Percentiles rank a stretch among this genome's conserved stretches.
phyloP scores from a whole-genome alignment of 371 early-diverging fungal species.

The Dipsacomyces acuminosporus region DNA sequence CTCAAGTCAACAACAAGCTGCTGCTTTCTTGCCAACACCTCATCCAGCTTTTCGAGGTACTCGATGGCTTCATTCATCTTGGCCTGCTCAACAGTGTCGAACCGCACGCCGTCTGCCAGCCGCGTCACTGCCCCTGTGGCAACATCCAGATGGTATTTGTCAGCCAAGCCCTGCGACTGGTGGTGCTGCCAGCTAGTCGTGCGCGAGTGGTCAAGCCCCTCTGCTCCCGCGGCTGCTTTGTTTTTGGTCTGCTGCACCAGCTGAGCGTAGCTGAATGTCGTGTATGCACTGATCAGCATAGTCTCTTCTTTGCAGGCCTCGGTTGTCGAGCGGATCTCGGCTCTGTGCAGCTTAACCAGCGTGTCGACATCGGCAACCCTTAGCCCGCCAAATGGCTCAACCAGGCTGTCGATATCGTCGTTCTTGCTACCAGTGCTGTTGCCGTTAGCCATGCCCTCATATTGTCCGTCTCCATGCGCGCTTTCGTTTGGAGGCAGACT shows the following conservation, averaged over 20 bases:
- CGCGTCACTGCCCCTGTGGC: slow-evolving; percentile 38
- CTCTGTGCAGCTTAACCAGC: slow-evolving; percentile 69
- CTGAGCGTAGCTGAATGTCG: slow-evolving; percentile 43
- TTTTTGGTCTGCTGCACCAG: slow-evolving; percentile 24
- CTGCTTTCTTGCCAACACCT: slow-evolving; percentile 52
- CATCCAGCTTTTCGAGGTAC: slow-evolving; percentile 55
- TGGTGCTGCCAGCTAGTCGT: slow-evolving; percentile 31
- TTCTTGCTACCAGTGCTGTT: slow-evolving; percentile 2
- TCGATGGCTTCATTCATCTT: slow-evolving; percentile 33
- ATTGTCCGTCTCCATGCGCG: not conserved
- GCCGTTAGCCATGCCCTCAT: not conserved
- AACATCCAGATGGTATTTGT: slow-evolving; percentile 29
- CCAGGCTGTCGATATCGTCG: slow-evolving; percentile 9
- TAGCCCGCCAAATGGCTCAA: slow-evolving; percentile 8
- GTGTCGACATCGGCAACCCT: slow-evolving; percentile 50
- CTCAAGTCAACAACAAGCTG: slow-evolving; percentile 50
- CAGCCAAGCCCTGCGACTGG: slow-evolving; percentile 23
- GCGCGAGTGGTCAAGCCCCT: slow-evolving; percentile 4
- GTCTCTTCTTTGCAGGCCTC: slow-evolving; percentile 75
- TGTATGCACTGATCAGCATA: slow-evolving; percentile 67
- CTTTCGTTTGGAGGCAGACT: slow-evolving; percentile 16
- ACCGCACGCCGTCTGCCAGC: slow-evolving; percentile 29
- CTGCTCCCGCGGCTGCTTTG: slow-evolving; percentile 7
- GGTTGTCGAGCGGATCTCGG: slow-evolving; percentile 69
- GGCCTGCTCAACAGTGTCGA: slow-evolving; percentile 33